These are phyloP conservation scores for Hanseniaspora lachancei DNA, from an alignment of 805 yeast species.

Conservation along the genomic window DNA sequence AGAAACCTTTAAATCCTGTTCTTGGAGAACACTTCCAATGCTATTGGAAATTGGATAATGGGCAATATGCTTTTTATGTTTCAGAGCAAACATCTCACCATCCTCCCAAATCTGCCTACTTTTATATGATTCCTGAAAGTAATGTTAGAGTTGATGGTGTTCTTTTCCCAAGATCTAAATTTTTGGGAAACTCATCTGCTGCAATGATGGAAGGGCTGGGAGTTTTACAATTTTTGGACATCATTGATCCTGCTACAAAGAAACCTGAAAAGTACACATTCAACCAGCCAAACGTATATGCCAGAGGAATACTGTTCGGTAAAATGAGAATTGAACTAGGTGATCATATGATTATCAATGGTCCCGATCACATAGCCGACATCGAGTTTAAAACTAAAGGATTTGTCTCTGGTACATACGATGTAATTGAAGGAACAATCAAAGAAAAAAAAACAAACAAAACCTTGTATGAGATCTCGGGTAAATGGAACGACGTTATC, in stretches of 20 bases:
- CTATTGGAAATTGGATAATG: conserved; percentile 78
- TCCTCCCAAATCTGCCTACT: conserved; percentile 94
- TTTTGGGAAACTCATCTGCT: conserved; percentile 91
- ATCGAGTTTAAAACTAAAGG: conserved; percentile 94
- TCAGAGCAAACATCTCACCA: conserved; percentile 96
- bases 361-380: conserved; percentile 53
- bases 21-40: conserved; percentile 83
- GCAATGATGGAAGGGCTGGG: conserved; percentile 92
- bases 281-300: conserved; percentile 93
- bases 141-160: conserved; percentile 81
- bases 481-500: conserved; percentile 89
- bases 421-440: conserved; percentile 68
- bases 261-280: conserved; percentile 59
- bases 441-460: conserved; percentile 42
- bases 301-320: conserved; percentile 86
- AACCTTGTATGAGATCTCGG: conserved; percentile 49
- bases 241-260: conserved; percentile 32
- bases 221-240: conserved; percentile 52
- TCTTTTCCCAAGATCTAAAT: conserved; percentile 73
- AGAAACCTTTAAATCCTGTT: conserved; percentile 91
- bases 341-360: conserved; percentile 70
- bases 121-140: conserved; percentile 69
- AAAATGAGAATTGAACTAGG: conserved; percentile 82
- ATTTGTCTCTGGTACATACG: conserved; percentile 81
- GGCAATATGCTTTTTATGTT: conserved; percentile 62